phyloP scores from a whole-genome alignment of 345 rosid genomes.

The Acer negundo region DNA sequence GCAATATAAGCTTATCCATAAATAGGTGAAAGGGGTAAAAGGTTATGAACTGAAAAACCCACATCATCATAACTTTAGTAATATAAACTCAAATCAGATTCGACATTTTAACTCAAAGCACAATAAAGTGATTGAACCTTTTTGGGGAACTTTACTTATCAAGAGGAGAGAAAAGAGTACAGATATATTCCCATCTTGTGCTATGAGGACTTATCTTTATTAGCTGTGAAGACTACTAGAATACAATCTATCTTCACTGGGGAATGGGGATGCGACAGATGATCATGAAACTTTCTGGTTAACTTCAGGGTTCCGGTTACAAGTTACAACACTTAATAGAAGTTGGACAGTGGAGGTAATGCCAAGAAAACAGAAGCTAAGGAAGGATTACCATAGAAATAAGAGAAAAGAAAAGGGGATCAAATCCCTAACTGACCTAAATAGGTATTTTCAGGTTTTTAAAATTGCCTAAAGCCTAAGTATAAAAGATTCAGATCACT shows the following conservation, averaged over 20 bases:
- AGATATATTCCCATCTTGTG: slow-evolving; percentile 1
- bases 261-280: background rate
- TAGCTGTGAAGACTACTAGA: too few relatives aligned
- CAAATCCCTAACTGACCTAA: background rate
- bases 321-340: background rate
- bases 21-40: background rate
- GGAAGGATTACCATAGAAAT: too few relatives aligned
- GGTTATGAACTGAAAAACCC: background rate
- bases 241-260: too few relatives aligned
- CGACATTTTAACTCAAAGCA: background rate
- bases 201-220: background rate
- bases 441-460: background rate
- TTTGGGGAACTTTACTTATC: background rate
- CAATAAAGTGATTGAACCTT: background rate
- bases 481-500: background rate
- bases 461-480: background rate
- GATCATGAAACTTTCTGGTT: background rate
- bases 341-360: background rate
- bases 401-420: background rate
- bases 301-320: background rate
- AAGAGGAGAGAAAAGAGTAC: background rate
- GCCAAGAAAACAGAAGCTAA: too few relatives aligned
- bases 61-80: background rate
- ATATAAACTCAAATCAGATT: background rate
- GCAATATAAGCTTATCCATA: background rate